Evolutionary conservation across 768 basidiomycete species (phyloP), one percentile per base, ranked within the genome.

Genomic region (Russula vinacea): DNA sequence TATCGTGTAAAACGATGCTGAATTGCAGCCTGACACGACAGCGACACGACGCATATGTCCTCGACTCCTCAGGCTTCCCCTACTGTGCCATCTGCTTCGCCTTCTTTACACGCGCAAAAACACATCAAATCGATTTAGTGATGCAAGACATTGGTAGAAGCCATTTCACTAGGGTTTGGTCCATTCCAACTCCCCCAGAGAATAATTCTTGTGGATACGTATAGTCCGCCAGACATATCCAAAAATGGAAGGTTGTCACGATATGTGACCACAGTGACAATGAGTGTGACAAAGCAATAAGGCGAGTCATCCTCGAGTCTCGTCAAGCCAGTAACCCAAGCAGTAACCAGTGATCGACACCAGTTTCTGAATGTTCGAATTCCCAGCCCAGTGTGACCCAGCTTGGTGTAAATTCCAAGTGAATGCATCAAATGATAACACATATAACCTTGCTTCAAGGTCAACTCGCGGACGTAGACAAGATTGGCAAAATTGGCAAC

Each of bases 381-480:
- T 52, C 24, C 42, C 14, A 44, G 49, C 33, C 55, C 29, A 61
- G 64, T 65, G 64, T 65, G 64, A 65, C 24, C 40, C 42, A 64
- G 24, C 17, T 11, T 45, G 60, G 56, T 56, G 64, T 56, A 37
- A 37, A 42, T 19, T 24, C 22, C 8, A 33, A 44, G 39, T 53
- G 59, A 61, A 40, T 51, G 60, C 55, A 29, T 57, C 64, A 61
- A 61, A 47, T n/a, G n/a, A 35, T 10, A 55, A 55, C 26, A 32
- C 56, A 61, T 33, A 53, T 52, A 37, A 39, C 44, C 35, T 42
- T 61, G 50, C 64, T 14, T 56, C 64, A 65, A 56, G 42, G 13
- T 24, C 49, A 51, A 56, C 26, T 24, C 51, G 47, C 6, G 4
- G 19, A 32, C 22, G 8, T 16, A 37, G 22, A 49, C 45, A 56